Base-by-base conservation (phyloP, 2,329 filamentous ascomycete genomes). In the Xylaria polymorpha region DNA sequence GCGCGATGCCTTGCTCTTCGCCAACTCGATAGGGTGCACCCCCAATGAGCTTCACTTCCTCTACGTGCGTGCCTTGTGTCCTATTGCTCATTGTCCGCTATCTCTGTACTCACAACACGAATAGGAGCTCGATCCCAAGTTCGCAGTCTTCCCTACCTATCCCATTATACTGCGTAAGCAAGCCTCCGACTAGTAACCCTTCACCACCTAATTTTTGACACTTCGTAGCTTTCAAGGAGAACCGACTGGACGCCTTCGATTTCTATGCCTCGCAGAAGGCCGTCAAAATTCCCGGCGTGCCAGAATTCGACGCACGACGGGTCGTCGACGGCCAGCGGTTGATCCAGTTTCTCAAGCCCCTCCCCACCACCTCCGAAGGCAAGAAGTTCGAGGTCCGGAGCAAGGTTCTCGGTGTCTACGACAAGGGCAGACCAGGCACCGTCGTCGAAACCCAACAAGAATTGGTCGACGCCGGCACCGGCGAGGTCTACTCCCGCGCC, bases 31-130 rank as follows among this genome's bases (percentile, higher is more conserved):
- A 79, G 94, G 94, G 66, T 90, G 87, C 78, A 95, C 89, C 14
- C 86, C 87, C n/a, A 90, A 97, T 75, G 94, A 98, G 85, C 88
- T 97, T 77, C 94, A 97, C 79, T 97, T 95, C 79, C 90, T 97
- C 82, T 98, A 94, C 77, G 94, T 96, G 32, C 41, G 62, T 69
- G 60, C 58, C 68, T 59, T 43, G 65, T 50, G 64, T 53, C 66
- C 48, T 67, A 66, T 44, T 6, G 58, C 46, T 3, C 37, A 25
- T 32, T 25, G 1, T 35, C 32, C n/a, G 12, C n/a, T 44, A 18
- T 25, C 53, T 59, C 14, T 25, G 55, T 43, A 68, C 69, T 68
- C 7, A 67, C 15, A 65, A 39, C 20, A 48, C 20, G 58, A 0
- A 73, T 51, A 95, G 93, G 94, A 98, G 83, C 88, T 97, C 61